Conservation (phyloP, 2,329 filamentous ascomycete genomes). For the Xylariales sp. region DNA sequence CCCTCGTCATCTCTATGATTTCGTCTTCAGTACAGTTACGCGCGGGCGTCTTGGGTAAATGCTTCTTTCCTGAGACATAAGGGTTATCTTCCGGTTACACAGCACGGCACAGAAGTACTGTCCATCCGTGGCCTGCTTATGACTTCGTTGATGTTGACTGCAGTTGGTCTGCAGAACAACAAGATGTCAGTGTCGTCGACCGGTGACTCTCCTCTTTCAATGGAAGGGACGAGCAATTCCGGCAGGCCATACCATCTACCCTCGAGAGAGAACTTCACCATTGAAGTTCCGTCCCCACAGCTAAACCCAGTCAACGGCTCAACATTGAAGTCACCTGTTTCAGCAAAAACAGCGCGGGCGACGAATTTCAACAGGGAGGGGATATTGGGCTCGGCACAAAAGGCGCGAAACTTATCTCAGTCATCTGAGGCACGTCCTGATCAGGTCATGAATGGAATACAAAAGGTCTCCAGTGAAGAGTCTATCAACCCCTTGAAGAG, state of each 20-base stretch:
- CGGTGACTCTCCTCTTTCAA: constrained; percentile 46
- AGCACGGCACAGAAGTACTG: not conserved
- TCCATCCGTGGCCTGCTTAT: not conserved
- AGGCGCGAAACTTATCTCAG: constrained; percentile 51
- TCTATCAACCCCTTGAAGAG: constrained; percentile 49
- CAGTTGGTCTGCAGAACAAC: constrained; percentile 19
- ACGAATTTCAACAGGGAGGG: constrained; percentile 50
- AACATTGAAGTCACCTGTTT: constrained; percentile 47
- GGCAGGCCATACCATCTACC: constrained; percentile 40
- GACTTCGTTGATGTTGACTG: constrained; percentile 14
- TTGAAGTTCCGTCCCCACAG: constrained; percentile 44
- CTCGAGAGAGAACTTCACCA: constrained; percentile 42
- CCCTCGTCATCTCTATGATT: constrained; percentile 4
- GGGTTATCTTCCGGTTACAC: not conserved
- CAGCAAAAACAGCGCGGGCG: constrained; percentile 42
- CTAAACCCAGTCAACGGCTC: constrained; percentile 37
- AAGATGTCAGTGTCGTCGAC: constrained; percentile 51
- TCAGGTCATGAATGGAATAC: constrained; percentile 36
- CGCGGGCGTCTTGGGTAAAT: constrained; percentile 9
- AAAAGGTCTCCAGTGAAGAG: constrained; percentile 46
- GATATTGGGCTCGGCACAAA: constrained; percentile 49
- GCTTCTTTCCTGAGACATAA: not conserved
- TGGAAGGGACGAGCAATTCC: constrained; percentile 31
- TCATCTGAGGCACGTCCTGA: constrained; percentile 45
- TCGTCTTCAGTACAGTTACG: not conserved